Evolutionary conservation across 2,329 filamentous ascomycete species (phyloP).

Genomic region (Fusarium neocosmosporiellum): DNA sequence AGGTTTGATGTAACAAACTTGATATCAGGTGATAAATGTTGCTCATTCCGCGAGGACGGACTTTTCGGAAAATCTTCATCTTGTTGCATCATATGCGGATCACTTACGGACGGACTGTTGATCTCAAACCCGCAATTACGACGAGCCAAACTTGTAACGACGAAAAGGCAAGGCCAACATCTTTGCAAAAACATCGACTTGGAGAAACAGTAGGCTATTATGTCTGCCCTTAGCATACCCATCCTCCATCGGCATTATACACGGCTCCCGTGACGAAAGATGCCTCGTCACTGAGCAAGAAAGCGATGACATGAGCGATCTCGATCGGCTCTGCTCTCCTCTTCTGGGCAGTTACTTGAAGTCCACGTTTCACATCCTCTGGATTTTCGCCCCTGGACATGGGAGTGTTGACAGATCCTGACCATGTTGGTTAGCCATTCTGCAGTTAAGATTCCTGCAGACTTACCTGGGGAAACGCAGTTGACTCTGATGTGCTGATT

Average conservation of each 20-base stretch:
- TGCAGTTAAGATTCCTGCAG: neutral
- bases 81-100: neutral
- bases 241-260: slow-evolving; percentile 56
- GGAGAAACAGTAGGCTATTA: neutral
- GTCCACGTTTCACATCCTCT: slow-evolving; percentile 16
- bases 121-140: neutral
- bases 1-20: neutral
- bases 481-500: slow-evolving; percentile 28
- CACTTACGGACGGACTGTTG: neutral
- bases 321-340: slow-evolving; percentile 20
- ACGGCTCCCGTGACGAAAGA: slow-evolving; percentile 41
- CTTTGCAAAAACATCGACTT: neutral
- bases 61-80: neutral
- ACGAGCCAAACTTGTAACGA: neutral
- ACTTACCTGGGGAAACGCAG: slow-evolving; percentile 24
- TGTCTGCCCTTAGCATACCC: slow-evolving; percentile 26
- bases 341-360: slow-evolving; percentile 25
- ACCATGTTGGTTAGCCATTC: neutral
- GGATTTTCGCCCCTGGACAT: slow-evolving; percentile 29
- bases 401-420: slow-evolving; percentile 29
- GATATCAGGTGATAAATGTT: neutral
- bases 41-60: neutral
- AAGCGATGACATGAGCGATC: slow-evolving; percentile 28
- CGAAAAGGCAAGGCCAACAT: neutral
- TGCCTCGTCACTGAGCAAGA: slow-evolving; percentile 41